These are phyloP conservation scores for Angomonas desouzai DNA, from an alignment of 208 protist species.

Conservation along the genomic window DNA sequence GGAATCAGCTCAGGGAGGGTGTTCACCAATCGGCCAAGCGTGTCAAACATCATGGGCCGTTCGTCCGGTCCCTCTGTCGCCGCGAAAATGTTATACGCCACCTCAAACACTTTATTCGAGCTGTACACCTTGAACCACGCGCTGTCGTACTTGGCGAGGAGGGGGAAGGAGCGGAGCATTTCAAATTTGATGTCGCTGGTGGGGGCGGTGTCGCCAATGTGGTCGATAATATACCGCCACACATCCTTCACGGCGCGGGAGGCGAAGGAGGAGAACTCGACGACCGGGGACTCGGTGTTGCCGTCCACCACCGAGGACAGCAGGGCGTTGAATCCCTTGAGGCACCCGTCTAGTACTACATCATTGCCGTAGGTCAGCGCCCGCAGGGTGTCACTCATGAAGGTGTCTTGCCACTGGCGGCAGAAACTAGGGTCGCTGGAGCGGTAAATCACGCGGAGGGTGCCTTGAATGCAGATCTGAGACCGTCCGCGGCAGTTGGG, in stretches of 20 bases:
- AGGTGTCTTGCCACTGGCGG: conserved; percentile 54
- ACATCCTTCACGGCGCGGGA: conserved; percentile 39
- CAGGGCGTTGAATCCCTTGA: conserved; percentile 69
- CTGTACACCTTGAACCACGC: conserved; percentile 53
- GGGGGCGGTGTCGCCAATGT: conserved; percentile 24
- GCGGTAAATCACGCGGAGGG: conserved; percentile 58
- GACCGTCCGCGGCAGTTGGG: conserved; percentile 33
- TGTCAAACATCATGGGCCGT: conserved; percentile 56
- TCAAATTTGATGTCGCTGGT: conserved; percentile 38
- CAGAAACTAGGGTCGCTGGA: conserved; percentile 45
- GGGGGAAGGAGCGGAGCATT: conserved; percentile 53
- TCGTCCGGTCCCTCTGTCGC: conserved; percentile 42
- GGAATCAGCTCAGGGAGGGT: conserved; percentile 67
- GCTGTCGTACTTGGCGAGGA: conserved; percentile 74
- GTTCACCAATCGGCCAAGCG: conserved; percentile 48
- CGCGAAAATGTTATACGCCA: conserved; percentile 45
- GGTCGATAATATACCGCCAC: conserved; percentile 53
- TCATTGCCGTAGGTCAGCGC: conserved; percentile 33
- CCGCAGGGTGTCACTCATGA: conserved; percentile 49
- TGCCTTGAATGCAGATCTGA: conserved; percentile 47
- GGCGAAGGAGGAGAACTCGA: conserved; percentile 37
- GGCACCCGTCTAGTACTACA: conserved; percentile 46
- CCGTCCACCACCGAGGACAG: conserved; percentile 45
- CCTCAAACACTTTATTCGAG: conserved; percentile 33
- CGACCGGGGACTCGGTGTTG: conserved; percentile 27